A percentile compares a stretch with the other conserved stretches of the same genome.
Evolutionary conservation across 768 basidiomycete species (phyloP).

Genomic region (Russula vinacea): DNA sequence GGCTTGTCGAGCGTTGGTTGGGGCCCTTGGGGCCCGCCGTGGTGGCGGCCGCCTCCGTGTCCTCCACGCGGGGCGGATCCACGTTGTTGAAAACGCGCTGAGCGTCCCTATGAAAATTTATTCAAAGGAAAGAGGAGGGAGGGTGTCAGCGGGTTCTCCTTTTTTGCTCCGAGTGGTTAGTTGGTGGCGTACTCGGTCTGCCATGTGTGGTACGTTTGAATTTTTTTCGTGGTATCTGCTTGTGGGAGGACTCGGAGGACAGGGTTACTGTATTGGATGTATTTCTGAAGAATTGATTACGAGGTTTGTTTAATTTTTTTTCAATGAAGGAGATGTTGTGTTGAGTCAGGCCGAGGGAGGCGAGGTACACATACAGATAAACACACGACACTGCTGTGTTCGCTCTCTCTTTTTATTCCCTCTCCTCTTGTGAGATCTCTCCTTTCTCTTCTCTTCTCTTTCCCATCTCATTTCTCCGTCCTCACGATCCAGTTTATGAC

Average conservation of each 20-base stretch:
- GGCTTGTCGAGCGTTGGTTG: constrained; percentile 66
- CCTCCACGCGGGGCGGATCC: constrained; percentile 36
- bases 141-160: neutral
- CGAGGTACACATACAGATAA: neutral
- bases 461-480: constrained; percentile 7
- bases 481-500: constrained; percentile 36
- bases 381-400: neutral
- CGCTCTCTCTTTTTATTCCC: neutral
- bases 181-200: constrained; percentile 54
- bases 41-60: constrained; percentile 41
- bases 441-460: neutral
- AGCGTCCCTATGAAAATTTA: constrained; percentile 54
- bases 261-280: neutral
- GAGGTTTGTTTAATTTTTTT: neutral
- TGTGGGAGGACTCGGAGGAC: too few species aligned
- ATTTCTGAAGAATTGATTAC: too few species aligned
- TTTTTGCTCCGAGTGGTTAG: neutral
- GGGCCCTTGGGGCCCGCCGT: constrained; percentile 47
- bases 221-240: neutral
- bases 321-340: neutral
- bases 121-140: constrained; percentile 26
- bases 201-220: constrained; percentile 38
- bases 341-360: neutral
- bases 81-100: constrained; percentile 43
- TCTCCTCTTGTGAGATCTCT: neutral